Evolutionary conservation across 257 asterid species (phyloP).

Genomic region (Ajuga chamaepitys): DNA sequence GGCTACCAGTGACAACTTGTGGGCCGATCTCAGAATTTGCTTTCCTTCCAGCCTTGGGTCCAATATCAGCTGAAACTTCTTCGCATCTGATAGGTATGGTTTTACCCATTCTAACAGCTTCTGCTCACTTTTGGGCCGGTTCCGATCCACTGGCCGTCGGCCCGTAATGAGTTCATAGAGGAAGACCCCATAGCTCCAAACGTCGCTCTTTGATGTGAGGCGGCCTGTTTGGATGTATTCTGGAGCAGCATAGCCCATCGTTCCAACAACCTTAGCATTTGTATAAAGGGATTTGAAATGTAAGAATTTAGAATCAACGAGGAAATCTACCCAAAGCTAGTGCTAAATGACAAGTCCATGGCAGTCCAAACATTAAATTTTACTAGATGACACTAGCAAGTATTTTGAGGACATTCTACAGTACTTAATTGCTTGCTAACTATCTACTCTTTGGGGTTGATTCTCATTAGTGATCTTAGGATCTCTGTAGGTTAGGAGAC

Average conservation of each 20-base stretch:
- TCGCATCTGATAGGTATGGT: slow-evolving; percentile 74
- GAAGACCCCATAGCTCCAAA: slow-evolving; percentile 94
- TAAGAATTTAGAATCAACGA: too few relatives aligned
- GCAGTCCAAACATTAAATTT: not conserved
- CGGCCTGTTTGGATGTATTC: slow-evolving; percentile 93
- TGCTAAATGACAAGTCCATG: too few relatives aligned
- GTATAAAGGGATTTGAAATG: too few relatives aligned
- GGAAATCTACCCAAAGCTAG: too few relatives aligned
- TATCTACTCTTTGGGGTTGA: not conserved
- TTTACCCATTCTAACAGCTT: slow-evolving; percentile 91
- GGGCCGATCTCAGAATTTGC: slow-evolving; percentile 54
- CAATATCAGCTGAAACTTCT: slow-evolving; percentile 65
- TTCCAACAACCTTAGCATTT: slow-evolving; percentile 73
- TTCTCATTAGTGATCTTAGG: not conserved
- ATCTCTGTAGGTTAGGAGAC: not conserved
- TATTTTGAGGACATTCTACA: not conserved
- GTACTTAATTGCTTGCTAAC: not conserved
- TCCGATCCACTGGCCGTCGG: slow-evolving; percentile 77
- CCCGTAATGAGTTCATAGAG: slow-evolving; percentile 91
- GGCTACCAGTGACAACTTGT: slow-evolving; percentile 78
- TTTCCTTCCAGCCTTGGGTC: slow-evolving; percentile 78
- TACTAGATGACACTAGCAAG: not conserved
- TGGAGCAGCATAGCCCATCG: slow-evolving; percentile 95
- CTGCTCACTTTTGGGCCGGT: slow-evolving; percentile 80
- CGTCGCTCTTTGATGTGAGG: slow-evolving; percentile 83